Evolutionary conservation across 202 grass and related monocot species (phyloP), one percentile per base, ranked within the genome.

Genomic region (Carex sylvatica): DNA sequence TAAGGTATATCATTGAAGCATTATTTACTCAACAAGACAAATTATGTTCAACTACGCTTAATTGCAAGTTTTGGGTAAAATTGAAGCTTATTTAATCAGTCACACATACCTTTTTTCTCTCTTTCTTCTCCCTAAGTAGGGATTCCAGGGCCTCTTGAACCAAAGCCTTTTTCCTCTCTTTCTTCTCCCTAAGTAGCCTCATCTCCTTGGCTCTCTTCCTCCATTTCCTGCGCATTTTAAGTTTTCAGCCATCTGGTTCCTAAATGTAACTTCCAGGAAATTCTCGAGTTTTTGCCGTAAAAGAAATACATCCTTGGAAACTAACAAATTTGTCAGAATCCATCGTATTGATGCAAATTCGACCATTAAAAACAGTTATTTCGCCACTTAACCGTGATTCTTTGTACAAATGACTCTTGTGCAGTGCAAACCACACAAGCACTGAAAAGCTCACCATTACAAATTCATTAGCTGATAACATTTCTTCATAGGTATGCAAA

Each of bases 111-210:
- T 38, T 6, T 38, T 38, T 38, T 5, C 5, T 6, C 36, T 38
- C 36, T 38, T 38, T 38, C 36, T 38, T 38, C 36, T 38, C 36
- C 36, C 5, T 38, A 38, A 38, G 36, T 38, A 98, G 72, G 51
- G 84, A 95, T 89, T 59, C 87, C 80, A 99, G 81, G 64, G 92
- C 96, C 58, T 84, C 83, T 87, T 70, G 75, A 65, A 90, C 83
- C 84, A 92, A 85, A 87, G 81, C 76, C 23, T 80, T 74, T 89
- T 86, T 99, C 79, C 91, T 83, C 74, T 93, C 91, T 88, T 90
- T 95, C 81, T 95, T 86, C 79, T 92, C 91, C 66, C 91, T 86
- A 36, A 12, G 65, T 86, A 81, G 70, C 78, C 83, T 91, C 70
- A 76, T 82, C 61, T 88, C 88, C 2, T n/a, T 83, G 53, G 96